Evolutionary conservation across 2,329 filamentous ascomycete genomes (phyloP).

Genomic region (Ceratocystis colombiana): DNA sequence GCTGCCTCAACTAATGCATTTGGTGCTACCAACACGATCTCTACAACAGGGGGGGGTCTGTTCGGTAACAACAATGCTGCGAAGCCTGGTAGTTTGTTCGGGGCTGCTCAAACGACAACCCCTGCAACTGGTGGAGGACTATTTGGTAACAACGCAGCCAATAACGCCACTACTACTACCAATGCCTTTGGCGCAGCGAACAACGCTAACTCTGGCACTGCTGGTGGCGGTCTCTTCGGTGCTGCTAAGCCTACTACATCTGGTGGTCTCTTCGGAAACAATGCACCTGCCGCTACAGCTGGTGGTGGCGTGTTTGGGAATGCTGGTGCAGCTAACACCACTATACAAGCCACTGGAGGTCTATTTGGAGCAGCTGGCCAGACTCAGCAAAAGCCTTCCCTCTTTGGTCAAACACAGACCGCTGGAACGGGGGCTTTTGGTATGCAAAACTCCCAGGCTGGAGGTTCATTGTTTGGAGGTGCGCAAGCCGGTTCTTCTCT

Average conservation of each 20-base stretch:
- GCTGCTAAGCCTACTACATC: constrained; percentile 30
- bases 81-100: constrained; percentile 42
- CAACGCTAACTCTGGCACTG: constrained; percentile 21
- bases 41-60: constrained; percentile 33
- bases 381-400: constrained; percentile 45
- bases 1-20: constrained; percentile 34
- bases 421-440: constrained; percentile 48
- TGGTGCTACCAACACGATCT: constrained; percentile 28
- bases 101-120: constrained; percentile 29
- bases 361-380: constrained; percentile 41
- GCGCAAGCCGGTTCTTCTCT: constrained; percentile 32
- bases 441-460: constrained; percentile 38
- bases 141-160: constrained; percentile 35
- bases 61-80: constrained; percentile 36
- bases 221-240: constrained; percentile 37
- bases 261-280: constrained; percentile 37
- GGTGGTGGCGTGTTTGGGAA: constrained; percentile 22
- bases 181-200: constrained; percentile 36
- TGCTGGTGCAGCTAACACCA: constrained; percentile 37
- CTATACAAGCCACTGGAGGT: constrained; percentile 32
- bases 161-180: constrained; percentile 24
- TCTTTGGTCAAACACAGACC: constrained; percentile 43
- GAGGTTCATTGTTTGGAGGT: constrained; percentile 40
- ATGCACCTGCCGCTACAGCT: constrained; percentile 35
- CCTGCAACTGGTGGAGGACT: constrained; percentile 36